phyloP scores from a whole-genome alignment of 2,329 filamentous ascomycete genomes.

The Ophiocordyceps sinensis region DNA sequence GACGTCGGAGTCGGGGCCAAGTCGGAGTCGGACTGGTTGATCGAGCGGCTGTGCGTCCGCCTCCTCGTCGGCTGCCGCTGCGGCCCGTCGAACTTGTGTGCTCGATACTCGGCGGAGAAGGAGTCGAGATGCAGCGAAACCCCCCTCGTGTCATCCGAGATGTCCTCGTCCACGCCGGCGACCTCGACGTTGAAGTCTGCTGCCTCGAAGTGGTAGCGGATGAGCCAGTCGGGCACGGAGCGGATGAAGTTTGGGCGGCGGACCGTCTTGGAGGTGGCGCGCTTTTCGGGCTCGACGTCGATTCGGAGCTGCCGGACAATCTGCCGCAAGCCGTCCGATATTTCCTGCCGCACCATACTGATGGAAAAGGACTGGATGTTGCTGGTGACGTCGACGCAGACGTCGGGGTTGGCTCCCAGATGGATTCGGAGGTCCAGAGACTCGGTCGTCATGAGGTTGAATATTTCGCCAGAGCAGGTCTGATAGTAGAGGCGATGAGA shows the following conservation, averaged over 20 bases:
- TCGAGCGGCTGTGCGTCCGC: conserved; percentile 58
- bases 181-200: conserved; percentile 84
- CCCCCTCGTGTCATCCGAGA: conserved; percentile 70
- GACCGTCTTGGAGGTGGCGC: conserved; percentile 29
- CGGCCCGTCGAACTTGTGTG: conserved; percentile 56
- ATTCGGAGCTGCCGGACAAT: conserved; percentile 74
- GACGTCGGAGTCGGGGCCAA: conserved; percentile 22
- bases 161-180: conserved; percentile 71
- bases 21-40: conserved; percentile 55
- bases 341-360: conserved; percentile 82
- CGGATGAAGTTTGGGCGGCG: conserved; percentile 58
- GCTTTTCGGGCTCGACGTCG: conserved; percentile 49
- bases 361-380: conserved; percentile 77
- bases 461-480: conserved; percentile 65
- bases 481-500: conserved; percentile 92
- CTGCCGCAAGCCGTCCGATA: conserved; percentile 81
- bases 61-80: conserved; percentile 47
- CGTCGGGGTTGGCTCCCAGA: conserved; percentile 70
- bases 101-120: conserved; percentile 79
- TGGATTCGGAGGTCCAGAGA: conserved; percentile 77
- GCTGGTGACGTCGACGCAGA: conserved; percentile 67
- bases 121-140: conserved; percentile 76
- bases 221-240: conserved; percentile 67
- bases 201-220: conserved; percentile 72
- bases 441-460: conserved; percentile 79